Conservation (phyloP, 1,139 yeast genomes). For the Wickerhamomyces sp. region DNA sequence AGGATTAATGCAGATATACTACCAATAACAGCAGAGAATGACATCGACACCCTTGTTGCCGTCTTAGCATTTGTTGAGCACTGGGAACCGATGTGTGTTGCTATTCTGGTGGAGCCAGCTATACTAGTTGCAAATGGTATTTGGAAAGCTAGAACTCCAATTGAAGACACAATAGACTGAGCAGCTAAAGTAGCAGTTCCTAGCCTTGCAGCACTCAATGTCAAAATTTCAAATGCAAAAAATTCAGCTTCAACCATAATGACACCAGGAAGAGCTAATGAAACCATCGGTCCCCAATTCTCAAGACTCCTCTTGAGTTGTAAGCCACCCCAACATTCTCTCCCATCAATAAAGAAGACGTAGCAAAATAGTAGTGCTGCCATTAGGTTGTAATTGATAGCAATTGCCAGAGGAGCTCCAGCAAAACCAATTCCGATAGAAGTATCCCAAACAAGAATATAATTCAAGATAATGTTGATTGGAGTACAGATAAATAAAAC, state of each 20-base stretch:
- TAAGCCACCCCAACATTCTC: slow-evolving; percentile 36
- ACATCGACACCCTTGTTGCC: slow-evolving; percentile 27
- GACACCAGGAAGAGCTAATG: slow-evolving; percentile 37
- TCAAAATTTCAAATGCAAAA: slow-evolving; percentile 38
- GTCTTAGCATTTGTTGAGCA: slow-evolving; percentile 25
- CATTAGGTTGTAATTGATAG: slow-evolving; percentile 34
- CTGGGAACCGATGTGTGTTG: slow-evolving; percentile 33
- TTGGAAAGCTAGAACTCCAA: slow-evolving; percentile 36
- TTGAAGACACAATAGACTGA: slow-evolving; percentile 36
- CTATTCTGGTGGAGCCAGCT: slow-evolving; percentile 37
- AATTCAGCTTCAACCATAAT: slow-evolving; percentile 41
- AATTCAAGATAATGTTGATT: slow-evolving; percentile 31
- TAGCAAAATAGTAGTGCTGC: slow-evolving; percentile 28
- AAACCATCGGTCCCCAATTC: slow-evolving; percentile 33
- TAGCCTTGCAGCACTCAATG: slow-evolving; percentile 35
- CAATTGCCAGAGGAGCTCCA: slow-evolving; percentile 39
- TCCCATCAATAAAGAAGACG: slow-evolving; percentile 35
- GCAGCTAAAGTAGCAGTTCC: slow-evolving; percentile 39
- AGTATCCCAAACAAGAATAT: slow-evolving; percentile 31
- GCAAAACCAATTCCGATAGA: slow-evolving; percentile 33
- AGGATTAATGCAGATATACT: slow-evolving; percentile 28
- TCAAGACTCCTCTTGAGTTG: slow-evolving; percentile 26
- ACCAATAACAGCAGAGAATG: slow-evolving; percentile 26
- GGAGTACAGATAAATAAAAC: slow-evolving; percentile 36
- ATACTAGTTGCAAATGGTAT: slow-evolving; percentile 38